Base-by-base conservation (phyloP, 140 eudicot genomes). In the Anethum foeniculum region DNA sequence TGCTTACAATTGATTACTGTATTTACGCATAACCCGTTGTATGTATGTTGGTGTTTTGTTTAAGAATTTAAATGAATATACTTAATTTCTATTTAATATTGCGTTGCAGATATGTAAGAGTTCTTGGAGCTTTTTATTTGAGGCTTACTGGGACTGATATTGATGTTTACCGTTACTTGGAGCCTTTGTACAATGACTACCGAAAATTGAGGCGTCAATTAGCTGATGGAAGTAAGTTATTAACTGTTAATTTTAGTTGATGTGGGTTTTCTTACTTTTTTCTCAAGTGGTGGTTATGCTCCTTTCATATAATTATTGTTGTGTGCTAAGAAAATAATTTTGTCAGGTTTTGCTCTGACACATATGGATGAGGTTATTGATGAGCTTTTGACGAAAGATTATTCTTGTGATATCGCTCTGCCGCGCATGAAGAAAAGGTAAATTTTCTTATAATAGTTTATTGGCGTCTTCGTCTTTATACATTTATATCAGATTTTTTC, bases 401-500 rank as follows among this genome's bases (percentile, higher is more conserved):
- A 95, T 78, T 92, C 97, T 1, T 95, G 97, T 71, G 97, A 95
- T 76, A 89, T 95, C 80, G 97, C 97, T 32, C 67, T 95, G 81
- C 99, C 99, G 3, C 93, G 97, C 15, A 86, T 95, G 79, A 92
- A 95, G 88, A 95, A 95, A 85, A 95, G 99, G 99, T 95, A 83
- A 71, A 41, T 32, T 43, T 74, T 39, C 30, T 74, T 74, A 41
- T 14, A 23, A 72, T 23, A 39, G n/a, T 19, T 19, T 71, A 71
- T 18, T 27, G 0, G 15, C 32, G 5, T 25, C 15, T n/a, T 60
- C 0, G 23, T 60, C 14, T 60, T 11, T 56, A 21, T 56, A 56
- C 12, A 23, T 7, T 5, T 67, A 10, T 67, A 21, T 69, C 34
- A 71, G 47, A 38, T 18, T 71, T 9, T 19, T 21, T 58, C 13